Evolutionary conservation across 306 rosid species (phyloP).

Genomic region (Nissolia schottii): DNA sequence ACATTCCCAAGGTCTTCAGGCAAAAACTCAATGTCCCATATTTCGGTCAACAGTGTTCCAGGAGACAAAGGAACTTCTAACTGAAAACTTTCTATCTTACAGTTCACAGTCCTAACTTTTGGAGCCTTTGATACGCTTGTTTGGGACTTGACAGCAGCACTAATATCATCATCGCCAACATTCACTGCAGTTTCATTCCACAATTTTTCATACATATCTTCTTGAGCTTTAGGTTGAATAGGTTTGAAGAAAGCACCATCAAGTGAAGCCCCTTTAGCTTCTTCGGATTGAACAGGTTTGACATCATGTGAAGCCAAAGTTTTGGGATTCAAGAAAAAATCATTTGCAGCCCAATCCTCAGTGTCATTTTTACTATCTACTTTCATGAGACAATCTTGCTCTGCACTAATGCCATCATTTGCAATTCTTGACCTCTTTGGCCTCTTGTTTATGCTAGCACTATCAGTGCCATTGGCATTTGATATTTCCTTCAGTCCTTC

Average conservation of each 20-base stretch:
- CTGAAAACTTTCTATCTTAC: conserved; percentile 2
- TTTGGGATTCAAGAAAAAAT: background rate
- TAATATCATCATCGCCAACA: conserved; percentile 14
- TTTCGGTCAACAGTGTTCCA: conserved; percentile 39
- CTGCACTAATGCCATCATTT: background rate
- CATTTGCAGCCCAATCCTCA: background rate
- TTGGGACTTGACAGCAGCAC: conserved; percentile 19
- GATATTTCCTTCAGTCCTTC: conserved; percentile 50
- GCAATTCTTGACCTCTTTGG: conserved; percentile 23
- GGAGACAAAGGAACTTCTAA: conserved; percentile 45
- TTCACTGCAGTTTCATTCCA: background rate
- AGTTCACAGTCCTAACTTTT: background rate
- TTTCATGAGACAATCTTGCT: no score
- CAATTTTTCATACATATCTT: background rate
- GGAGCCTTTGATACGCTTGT: background rate
- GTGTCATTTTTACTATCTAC: background rate
- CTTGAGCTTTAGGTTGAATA: background rate
- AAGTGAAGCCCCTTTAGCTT: no score
- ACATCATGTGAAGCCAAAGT: background rate
- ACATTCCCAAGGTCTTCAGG: conserved; percentile 63
- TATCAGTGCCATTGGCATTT: conserved; percentile 43
- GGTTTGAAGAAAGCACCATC: background rate
- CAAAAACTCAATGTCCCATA: conserved; percentile 46
- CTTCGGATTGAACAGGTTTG: background rate
- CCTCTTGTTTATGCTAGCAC: conserved; percentile 22